Evolutionary conservation across 2,329 filamentous ascomycete species (phyloP).

Genomic region (Calonectria hongkongensis): DNA sequence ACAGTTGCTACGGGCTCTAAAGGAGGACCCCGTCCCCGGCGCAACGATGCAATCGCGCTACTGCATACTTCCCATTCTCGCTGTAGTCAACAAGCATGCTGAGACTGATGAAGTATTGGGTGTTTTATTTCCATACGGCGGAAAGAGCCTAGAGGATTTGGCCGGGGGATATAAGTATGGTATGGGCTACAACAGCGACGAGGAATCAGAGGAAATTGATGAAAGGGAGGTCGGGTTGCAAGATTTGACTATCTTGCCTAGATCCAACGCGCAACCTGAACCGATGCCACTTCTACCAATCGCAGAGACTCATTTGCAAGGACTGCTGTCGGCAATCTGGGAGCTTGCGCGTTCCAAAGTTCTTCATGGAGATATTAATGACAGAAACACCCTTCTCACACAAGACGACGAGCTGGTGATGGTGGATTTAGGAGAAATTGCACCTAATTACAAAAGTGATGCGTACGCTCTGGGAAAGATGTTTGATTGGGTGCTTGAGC

Average conservation of each 20-base stretch:
- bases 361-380: not conserved
- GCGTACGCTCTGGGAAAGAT: not conserved
- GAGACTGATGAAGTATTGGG: not conserved
- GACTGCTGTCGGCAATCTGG: not conserved
- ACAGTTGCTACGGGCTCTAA: not conserved
- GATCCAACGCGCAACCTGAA: no score
- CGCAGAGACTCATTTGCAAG: not conserved
- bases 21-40: not conserved
- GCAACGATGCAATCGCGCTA: not conserved
- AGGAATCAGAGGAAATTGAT: not conserved
- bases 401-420: not conserved
- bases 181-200: not conserved
- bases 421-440: not conserved
- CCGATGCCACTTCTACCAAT: not conserved
- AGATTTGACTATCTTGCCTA: no score
- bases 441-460: not conserved
- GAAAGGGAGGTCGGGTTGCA: not conserved
- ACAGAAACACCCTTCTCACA: not conserved
- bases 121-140: not conserved
- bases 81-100: not conserved
- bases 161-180: constrained; percentile 17
- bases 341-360: not conserved
- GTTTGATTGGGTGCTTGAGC: constrained; percentile 11
- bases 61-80: not conserved
- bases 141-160: not conserved